phyloP scores from a whole-genome alignment of 257 asterid genomes.

The Cruciata laevipes region DNA sequence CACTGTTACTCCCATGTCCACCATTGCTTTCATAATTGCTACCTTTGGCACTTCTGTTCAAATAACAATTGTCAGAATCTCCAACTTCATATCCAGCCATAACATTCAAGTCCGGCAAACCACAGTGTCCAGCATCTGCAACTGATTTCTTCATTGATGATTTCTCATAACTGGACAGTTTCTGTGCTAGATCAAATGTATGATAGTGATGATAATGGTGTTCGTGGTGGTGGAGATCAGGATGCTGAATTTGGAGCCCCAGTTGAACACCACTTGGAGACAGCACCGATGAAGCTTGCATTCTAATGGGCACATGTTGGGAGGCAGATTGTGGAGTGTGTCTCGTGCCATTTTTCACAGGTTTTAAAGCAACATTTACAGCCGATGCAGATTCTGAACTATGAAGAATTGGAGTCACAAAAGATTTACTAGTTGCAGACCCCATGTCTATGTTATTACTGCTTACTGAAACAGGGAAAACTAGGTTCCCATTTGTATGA shows the following conservation, averaged over 20 bases:
- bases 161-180: constrained; percentile 30
- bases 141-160: constrained; percentile 39
- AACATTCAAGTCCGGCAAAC: constrained; percentile 32
- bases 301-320: constrained; percentile 27
- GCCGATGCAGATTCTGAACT: constrained; percentile 47
- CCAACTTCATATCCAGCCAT: constrained; percentile 35
- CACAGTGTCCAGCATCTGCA: constrained; percentile 39
- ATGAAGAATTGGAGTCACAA: constrained; percentile 14
- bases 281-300: constrained; percentile 27
- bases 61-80: constrained; percentile 33
- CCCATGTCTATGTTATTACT: constrained; percentile 54
- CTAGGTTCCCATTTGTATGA: constrained; percentile 33
- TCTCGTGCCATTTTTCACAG: constrained; percentile 36
- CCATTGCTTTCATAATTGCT: constrained; percentile 65
- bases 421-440: constrained; percentile 48
- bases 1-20: constrained; percentile 46
- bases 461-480: constrained; percentile 48
- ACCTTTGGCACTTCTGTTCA: constrained; percentile 61
- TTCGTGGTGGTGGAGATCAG: constrained; percentile 26
- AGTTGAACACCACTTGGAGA: constrained; percentile 26
- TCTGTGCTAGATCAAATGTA: constrained; percentile 26
- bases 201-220: constrained; percentile 24
- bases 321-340: constrained; percentile 28
- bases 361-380: constrained; percentile 42
- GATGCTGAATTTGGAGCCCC: constrained; percentile 32